These are phyloP conservation scores for Sclerotinia nivalis DNA, from an alignment of 2,329 filamentous ascomycete species.

Conservation along the genomic window DNA sequence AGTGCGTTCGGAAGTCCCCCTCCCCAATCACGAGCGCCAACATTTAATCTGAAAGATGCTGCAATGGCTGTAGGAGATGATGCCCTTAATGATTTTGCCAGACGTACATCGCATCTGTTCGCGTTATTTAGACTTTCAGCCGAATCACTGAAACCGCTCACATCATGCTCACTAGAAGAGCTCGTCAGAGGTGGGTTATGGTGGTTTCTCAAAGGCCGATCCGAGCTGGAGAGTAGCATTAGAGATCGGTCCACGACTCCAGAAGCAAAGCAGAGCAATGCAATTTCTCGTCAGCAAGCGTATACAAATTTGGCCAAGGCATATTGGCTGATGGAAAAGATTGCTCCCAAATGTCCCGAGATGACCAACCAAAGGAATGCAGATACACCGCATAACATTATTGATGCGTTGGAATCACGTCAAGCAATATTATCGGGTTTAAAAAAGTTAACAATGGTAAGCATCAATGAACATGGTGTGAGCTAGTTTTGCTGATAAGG, in stretches of 20 bases:
- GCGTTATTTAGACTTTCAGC: constrained; percentile 77
- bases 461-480: not conserved
- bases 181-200: constrained; percentile 75
- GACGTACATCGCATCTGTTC: constrained; percentile 70
- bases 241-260: constrained; percentile 60
- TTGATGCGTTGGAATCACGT: constrained; percentile 51
- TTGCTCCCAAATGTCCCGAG: constrained; percentile 43
- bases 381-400: constrained; percentile 21
- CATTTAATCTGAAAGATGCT: constrained; percentile 34
- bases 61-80: constrained; percentile 49
- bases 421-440: constrained; percentile 63
- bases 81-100: constrained; percentile 68
- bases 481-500: not conserved
- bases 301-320: constrained; percentile 84
- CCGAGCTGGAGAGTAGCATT: constrained; percentile 71
- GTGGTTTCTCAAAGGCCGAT: constrained; percentile 87
- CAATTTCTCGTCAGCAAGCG: constrained; percentile 67
- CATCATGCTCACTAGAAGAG: constrained; percentile 62
- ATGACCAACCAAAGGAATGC: constrained; percentile 31
- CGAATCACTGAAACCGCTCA: constrained; percentile 68
- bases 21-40: constrained; percentile 26
- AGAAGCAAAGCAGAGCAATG: constrained; percentile 55
- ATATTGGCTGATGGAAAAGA: constrained; percentile 71
- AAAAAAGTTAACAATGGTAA: constrained; percentile 64
- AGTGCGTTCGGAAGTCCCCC: constrained; percentile 23